Conservation (phyloP, 2,329 filamentous ascomycete genomes). For the Aspergillus chevalieri region DNA sequence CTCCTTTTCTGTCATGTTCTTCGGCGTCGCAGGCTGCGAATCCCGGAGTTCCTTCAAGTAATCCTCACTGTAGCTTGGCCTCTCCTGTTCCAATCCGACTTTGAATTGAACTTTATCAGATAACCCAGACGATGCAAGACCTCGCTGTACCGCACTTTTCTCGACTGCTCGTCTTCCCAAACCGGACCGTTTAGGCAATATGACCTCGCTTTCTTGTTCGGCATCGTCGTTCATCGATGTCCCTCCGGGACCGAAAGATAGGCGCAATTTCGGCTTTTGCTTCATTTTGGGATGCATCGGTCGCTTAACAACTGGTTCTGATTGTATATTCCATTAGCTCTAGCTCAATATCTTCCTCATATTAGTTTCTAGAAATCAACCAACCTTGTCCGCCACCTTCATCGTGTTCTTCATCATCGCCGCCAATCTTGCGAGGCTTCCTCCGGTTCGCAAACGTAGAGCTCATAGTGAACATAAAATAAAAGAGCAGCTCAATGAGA, state of each 20-base stretch:
- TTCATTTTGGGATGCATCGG: slow-evolving; percentile 48
- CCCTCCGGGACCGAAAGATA: slow-evolving; percentile 67
- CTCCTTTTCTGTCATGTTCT: slow-evolving; percentile 34
- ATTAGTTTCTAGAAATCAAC: slow-evolving; percentile 13
- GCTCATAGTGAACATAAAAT: slow-evolving; percentile 42
- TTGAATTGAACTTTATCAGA: slow-evolving; percentile 52
- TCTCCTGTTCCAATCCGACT: slow-evolving; percentile 58
- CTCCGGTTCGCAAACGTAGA: slow-evolving; percentile 51
- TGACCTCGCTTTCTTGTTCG: slow-evolving; percentile 48
- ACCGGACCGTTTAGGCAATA: slow-evolving; percentile 54
- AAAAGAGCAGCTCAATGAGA: background rate
- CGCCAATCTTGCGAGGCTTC: slow-evolving; percentile 72
- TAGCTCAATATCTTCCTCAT: background rate
- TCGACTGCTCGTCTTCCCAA: slow-evolving; percentile 61
- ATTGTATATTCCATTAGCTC: slow-evolving; percentile 32
- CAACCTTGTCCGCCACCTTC: slow-evolving; percentile 36
- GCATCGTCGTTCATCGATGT: slow-evolving; percentile 51
- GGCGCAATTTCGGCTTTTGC: slow-evolving; percentile 67
- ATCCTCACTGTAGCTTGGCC: slow-evolving; percentile 78
- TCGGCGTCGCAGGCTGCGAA: slow-evolving; percentile 77
- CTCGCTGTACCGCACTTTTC: slow-evolving; percentile 59
- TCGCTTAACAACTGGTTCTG: slow-evolving; percentile 48
- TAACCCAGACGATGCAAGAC: slow-evolving; percentile 40
- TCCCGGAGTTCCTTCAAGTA: slow-evolving; percentile 79
- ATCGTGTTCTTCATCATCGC: slow-evolving; percentile 55